These are phyloP conservation scores for Begonia loranthoides DNA, from an alignment of 306 rosid species.

Conservation along the genomic window DNA sequence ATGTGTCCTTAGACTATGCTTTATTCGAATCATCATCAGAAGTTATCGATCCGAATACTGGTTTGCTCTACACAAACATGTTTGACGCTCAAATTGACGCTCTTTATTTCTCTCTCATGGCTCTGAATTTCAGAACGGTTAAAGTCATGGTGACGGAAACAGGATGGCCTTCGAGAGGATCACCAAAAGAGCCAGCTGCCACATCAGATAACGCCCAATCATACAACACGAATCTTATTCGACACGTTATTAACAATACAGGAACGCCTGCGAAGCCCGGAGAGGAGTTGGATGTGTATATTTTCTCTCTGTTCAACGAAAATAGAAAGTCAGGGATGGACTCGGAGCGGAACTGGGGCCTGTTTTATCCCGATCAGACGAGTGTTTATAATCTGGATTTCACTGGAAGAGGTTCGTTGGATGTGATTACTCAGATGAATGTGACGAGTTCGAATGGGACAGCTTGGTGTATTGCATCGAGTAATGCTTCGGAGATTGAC, in stretches of 20 bases:
- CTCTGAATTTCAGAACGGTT: slow-evolving; percentile 75
- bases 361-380: slow-evolving; percentile 90
- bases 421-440: slow-evolving; percentile 38
- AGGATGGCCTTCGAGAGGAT: slow-evolving; percentile 98
- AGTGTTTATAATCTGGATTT: slow-evolving; percentile 90
- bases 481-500: slow-evolving; percentile 66
- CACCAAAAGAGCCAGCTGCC: slow-evolving; percentile 88
- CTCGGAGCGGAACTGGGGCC: slow-evolving; percentile 96
- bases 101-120: slow-evolving; percentile 78
- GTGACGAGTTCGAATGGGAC: slow-evolving; percentile 50
- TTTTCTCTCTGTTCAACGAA: slow-evolving; percentile 47
- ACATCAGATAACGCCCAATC: slow-evolving; percentile 65
- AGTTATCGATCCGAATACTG: slow-evolving; percentile 95
- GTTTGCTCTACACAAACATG: slow-evolving; percentile 87
- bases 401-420: slow-evolving; percentile 67
- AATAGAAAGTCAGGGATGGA: slow-evolving; percentile 89
- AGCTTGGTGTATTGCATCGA: slow-evolving; percentile 74
- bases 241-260: too few species aligned
- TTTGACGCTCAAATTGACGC: slow-evolving; percentile 98
- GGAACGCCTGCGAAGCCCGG: too few species aligned
- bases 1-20: slow-evolving; percentile 74
- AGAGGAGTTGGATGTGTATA: too few species aligned
- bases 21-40: slow-evolving; percentile 76
- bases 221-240: slow-evolving; percentile 34
- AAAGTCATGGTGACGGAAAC: slow-evolving; percentile 90